phyloP scores from a whole-genome alignment of 495 filamentous ascomycete species.

The Diplogelasinospora grovesii region DNA sequence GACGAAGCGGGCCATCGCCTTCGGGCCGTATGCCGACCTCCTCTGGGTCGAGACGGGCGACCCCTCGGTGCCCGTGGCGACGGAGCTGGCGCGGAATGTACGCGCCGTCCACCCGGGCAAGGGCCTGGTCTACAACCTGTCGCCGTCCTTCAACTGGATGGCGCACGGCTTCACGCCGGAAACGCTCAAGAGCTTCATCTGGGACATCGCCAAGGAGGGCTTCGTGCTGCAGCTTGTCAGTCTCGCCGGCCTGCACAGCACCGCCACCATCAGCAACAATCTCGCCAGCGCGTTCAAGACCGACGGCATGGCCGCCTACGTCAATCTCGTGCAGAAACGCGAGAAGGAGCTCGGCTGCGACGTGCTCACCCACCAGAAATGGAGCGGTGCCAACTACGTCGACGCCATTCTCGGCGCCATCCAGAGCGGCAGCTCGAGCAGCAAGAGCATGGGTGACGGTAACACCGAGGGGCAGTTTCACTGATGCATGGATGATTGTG shows the following conservation, averaged over 20 bases:
- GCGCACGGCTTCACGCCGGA: conserved; percentile 79
- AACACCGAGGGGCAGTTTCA: conserved; percentile 64
- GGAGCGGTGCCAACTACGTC: conserved; percentile 89
- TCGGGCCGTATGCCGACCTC: conserved; percentile 87
- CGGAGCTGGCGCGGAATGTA: conserved; percentile 68
- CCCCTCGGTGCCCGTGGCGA: conserved; percentile 70
- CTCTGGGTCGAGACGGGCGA: conserved; percentile 96
- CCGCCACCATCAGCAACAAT: conserved; percentile 80
- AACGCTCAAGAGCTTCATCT: conserved; percentile 79
- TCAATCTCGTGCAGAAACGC: conserved; percentile 75
- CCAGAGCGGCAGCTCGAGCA: conserved; percentile 80
- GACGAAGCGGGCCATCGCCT: conserved; percentile 86
- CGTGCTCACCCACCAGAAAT: conserved; percentile 96
- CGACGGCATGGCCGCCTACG: conserved; percentile 94
- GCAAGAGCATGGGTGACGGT: conserved; percentile 76
- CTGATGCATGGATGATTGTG: conserved; percentile 7
- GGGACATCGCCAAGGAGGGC: conserved; percentile 89
- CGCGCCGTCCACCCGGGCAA: conserved; percentile 61
- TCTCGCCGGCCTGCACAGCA: conserved; percentile 83
- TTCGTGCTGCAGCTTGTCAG: conserved; percentile 93
- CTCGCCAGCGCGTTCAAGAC: conserved; percentile 75
- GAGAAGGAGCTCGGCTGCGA: conserved; percentile 93
- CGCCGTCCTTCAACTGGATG: conserved; percentile 98
- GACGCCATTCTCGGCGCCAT: conserved; percentile 90
- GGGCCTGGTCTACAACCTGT: conserved; percentile 91